A percentile compares a stretch with the other conserved stretches of the same genome.
Conservation (phyloP, 2,329 filamentous ascomycete genomes). For the Grosmannia serpens region DNA sequence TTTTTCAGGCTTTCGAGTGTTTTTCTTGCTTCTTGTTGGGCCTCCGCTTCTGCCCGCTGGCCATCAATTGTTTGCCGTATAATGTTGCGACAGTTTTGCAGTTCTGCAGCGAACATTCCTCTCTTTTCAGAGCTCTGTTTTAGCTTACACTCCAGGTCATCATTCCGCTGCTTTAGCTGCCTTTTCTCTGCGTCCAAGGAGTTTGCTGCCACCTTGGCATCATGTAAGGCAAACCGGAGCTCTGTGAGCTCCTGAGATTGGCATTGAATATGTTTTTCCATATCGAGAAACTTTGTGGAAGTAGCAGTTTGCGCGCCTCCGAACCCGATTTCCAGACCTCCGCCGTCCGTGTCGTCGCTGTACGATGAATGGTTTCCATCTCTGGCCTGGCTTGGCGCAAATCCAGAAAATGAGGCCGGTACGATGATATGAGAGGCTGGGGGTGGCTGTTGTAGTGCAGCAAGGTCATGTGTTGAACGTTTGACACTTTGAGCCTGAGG, state of each 20-base stretch:
- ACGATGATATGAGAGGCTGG: background rate
- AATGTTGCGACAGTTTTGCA: constrained; percentile 22
- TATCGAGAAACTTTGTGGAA: constrained; percentile 3
- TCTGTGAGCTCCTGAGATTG: constrained; percentile 7
- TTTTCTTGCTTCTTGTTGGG: constrained; percentile 18
- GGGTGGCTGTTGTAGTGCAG: background rate
- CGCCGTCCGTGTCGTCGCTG: background rate
- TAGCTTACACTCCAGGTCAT: constrained; percentile 17
- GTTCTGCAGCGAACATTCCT: constrained; percentile 22
- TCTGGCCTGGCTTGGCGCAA: background rate
- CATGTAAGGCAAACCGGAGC: constrained; percentile 8
- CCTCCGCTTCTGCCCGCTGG: constrained; percentile 21
- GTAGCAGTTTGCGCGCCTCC: constrained; percentile 7
- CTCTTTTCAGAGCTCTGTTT: constrained; percentile 17
- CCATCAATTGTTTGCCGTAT: constrained; percentile 30
- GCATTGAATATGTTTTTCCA: constrained; percentile 2
- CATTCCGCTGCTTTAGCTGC: constrained; percentile 6
- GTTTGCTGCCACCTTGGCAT: constrained; percentile 1
- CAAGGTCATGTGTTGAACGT: background rate
- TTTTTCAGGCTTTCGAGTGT: constrained; percentile 22
- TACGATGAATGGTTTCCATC: background rate
- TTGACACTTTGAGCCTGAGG: background rate
- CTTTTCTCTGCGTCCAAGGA: constrained; percentile 8
- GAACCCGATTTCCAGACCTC: background rate
- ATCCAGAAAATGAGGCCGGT: background rate